A percentile compares a stretch with the other conserved stretches of the same genome.
These are phyloP conservation scores for Sisymbrium altissimum DNA, from an alignment of 345 rosid species.

Conservation along the genomic window DNA sequence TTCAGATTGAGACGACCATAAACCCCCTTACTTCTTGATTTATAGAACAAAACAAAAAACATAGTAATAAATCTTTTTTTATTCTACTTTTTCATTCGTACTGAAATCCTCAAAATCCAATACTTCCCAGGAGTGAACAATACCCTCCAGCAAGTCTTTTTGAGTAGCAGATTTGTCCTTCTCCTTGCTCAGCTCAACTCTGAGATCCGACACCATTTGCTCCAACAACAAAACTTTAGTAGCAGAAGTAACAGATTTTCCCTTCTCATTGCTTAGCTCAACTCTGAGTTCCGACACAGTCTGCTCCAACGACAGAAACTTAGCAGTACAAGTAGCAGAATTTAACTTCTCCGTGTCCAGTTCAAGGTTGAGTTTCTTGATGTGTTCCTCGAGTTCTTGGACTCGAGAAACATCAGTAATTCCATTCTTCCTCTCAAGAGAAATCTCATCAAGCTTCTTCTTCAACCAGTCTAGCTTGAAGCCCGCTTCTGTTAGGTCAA, in stretches of 20 bases:
- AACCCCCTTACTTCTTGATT: background rate
- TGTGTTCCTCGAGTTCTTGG: background rate
- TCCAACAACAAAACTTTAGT: background rate
- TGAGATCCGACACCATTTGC: background rate
- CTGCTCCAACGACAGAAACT: background rate
- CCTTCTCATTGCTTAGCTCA: background rate
- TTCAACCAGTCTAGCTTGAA: conserved; percentile 1
- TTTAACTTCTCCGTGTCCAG: background rate
- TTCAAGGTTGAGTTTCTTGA: background rate
- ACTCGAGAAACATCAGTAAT: background rate
- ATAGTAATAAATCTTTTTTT: background rate
- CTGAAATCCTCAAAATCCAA: background rate
- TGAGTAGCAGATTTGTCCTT: background rate
- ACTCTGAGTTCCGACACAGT: background rate
- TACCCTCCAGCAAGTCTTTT: background rate
- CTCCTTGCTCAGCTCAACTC: background rate
- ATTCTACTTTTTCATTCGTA: background rate
- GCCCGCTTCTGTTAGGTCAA: background rate
- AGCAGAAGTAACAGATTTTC: background rate
- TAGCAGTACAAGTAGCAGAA: background rate
- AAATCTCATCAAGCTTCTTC: background rate
- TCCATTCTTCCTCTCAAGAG: background rate
- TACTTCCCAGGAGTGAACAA: background rate
- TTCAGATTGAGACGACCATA: background rate
- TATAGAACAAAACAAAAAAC: background rate